Conservation (phyloP, 129 eudicot genomes). For the Tagetes patula region DNA sequence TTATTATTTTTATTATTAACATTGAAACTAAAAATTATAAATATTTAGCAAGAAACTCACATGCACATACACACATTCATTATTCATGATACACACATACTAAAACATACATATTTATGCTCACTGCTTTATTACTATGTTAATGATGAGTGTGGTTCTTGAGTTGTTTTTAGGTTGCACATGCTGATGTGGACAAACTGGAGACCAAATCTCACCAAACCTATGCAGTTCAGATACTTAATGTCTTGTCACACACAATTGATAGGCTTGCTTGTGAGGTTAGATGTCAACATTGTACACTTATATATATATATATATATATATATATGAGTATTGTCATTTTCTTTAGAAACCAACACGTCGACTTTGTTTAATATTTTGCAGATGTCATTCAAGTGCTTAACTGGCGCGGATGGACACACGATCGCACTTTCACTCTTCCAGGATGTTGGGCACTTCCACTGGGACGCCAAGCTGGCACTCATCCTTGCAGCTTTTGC, state of each 20-base stretch:
- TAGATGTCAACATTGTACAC: slow-evolving; percentile 3
- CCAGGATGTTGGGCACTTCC: slow-evolving; percentile 45
- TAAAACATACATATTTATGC: too few species aligned
- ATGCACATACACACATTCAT: too few species aligned
- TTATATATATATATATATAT: not conserved
- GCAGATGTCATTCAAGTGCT: slow-evolving; percentile 53
- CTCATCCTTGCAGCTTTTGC: slow-evolving; percentile 79
- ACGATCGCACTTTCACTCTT: slow-evolving; percentile 52
- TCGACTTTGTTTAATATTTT: not conserved
- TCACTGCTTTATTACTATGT: too few species aligned
- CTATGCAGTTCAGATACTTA: slow-evolving; percentile 31
- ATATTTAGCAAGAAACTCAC: too few species aligned
- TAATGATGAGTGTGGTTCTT: slow-evolving; percentile 9
- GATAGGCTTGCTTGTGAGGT: slow-evolving; percentile 64
- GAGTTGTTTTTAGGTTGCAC: slow-evolving; percentile 28
- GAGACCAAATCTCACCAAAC: slow-evolving; percentile 34
- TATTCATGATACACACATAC: too few species aligned
- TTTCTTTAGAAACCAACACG: not conserved
- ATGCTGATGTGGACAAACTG: slow-evolving; percentile 22
- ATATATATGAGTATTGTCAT: not conserved
- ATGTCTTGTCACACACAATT: slow-evolving; percentile 43
- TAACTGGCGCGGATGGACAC: slow-evolving; percentile 60
- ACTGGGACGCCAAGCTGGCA: slow-evolving; percentile 88
- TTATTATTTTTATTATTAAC: too few species aligned
- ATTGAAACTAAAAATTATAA: too few species aligned